Evolutionary conservation across 2,329 filamentous ascomycete genomes (phyloP).

Genomic region (Penicillium freii): DNA sequence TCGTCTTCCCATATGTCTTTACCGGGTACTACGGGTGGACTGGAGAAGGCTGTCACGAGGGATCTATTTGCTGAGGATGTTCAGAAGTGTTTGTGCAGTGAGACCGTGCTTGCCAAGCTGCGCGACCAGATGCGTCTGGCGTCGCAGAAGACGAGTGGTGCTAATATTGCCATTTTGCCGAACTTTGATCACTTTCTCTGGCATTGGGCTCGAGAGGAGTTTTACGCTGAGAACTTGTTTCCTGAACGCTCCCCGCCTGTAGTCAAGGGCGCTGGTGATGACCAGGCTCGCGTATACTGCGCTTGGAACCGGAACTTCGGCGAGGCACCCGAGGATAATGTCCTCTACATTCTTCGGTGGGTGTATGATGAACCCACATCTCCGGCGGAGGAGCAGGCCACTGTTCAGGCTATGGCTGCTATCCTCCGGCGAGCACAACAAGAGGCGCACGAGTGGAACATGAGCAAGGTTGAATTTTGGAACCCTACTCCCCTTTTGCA

Average conservation of each 20-base stretch:
- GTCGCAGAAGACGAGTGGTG: slow-evolving; percentile 41
- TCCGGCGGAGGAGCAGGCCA: slow-evolving; percentile 47
- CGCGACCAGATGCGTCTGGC: slow-evolving; percentile 59
- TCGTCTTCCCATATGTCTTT: slow-evolving; percentile 71
- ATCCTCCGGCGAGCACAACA: slow-evolving; percentile 66
- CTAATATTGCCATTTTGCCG: slow-evolving; percentile 65
- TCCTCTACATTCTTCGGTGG: slow-evolving; percentile 45
- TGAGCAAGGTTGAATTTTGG: slow-evolving; percentile 75
- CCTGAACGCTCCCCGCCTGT: slow-evolving; percentile 49
- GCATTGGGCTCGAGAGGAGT: slow-evolving; percentile 80
- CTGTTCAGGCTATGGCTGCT: slow-evolving; percentile 56
- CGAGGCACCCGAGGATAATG: slow-evolving; percentile 35
- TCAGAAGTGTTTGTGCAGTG: slow-evolving; percentile 50
- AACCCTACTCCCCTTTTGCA: slow-evolving; percentile 64
- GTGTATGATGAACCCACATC: slow-evolving; percentile 42
- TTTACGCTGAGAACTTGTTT: slow-evolving; percentile 65
- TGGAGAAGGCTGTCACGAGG: slow-evolving; percentile 23
- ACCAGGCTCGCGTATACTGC: slow-evolving; percentile 39
- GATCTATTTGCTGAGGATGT: slow-evolving; percentile 37
- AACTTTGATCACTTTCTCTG: slow-evolving; percentile 67
- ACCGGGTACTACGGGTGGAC: slow-evolving; percentile 38
- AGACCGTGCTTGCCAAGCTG: slow-evolving; percentile 65
- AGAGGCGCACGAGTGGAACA: slow-evolving; percentile 70
- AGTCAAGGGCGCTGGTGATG: slow-evolving; percentile 69
- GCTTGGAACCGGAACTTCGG: slow-evolving; percentile 45